Percentiles rank a stretch among this genome's conserved stretches.
phyloP scores from a whole-genome alignment of 1,284 basidiomycete species.

The Testicularia cyperi region DNA sequence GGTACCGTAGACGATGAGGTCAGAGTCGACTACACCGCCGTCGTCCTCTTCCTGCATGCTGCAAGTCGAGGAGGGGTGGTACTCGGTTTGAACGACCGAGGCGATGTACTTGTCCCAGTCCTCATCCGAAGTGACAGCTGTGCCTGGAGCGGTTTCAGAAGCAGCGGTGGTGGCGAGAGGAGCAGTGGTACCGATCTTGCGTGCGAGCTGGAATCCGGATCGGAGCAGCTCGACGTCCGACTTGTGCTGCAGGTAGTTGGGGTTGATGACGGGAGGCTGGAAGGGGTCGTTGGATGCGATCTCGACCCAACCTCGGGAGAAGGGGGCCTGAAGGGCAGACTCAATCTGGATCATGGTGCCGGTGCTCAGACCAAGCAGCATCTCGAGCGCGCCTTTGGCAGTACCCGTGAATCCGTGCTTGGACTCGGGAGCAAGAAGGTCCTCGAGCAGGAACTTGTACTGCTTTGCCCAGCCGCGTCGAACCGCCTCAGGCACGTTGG shows the following conservation, averaged over 20 bases:
- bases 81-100: constrained; percentile 34
- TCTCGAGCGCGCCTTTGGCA: constrained; percentile 42
- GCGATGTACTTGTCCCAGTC: constrained; percentile 42
- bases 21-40: constrained; percentile 70
- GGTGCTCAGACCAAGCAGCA: constrained; percentile 43
- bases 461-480: constrained; percentile 35
- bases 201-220: constrained; percentile 41
- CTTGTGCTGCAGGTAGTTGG: constrained; percentile 43
- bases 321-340: constrained; percentile 49
- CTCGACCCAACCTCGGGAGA: constrained; percentile 50
- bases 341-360: constrained; percentile 35
- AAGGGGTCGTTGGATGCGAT: constrained; percentile 41
- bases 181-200: constrained; percentile 29
- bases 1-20: constrained; percentile 69
- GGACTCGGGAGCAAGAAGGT: constrained; percentile 14
- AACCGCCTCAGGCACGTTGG: constrained; percentile 28
- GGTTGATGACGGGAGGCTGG: constrained; percentile 43
- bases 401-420: constrained; percentile 20
- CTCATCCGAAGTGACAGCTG: constrained; percentile 17
- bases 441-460: constrained; percentile 33
- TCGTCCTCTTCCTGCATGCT: constrained; percentile 68
- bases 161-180: constrained; percentile 21
- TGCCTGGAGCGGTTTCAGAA: constrained; percentile 26
- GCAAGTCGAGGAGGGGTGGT: constrained; percentile 66
- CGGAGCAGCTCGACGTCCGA: constrained; percentile 45